Conservation (phyloP, 305 asterid genomes). For the Striga hermonthica region DNA sequence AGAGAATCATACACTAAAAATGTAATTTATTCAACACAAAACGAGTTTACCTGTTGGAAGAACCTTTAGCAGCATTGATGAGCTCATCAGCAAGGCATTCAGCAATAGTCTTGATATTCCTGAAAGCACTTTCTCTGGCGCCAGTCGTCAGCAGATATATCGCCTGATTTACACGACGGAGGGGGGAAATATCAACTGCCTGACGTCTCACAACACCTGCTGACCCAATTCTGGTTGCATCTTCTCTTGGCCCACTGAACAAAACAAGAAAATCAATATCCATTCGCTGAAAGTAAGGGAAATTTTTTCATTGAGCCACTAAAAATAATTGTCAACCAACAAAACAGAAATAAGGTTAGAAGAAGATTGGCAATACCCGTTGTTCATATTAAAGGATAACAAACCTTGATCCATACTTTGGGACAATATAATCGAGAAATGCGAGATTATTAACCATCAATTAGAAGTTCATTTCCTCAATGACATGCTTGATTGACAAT, state of each 20-base stretch:
- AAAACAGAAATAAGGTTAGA: not conserved
- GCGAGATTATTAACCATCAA: too few species aligned
- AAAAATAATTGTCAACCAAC: not conserved
- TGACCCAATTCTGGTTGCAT: not conserved
- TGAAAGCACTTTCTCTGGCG: not conserved
- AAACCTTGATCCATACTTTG: too few species aligned
- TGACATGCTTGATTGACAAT: too few species aligned
- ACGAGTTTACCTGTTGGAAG: not conserved
- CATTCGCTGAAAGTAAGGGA: too few species aligned
- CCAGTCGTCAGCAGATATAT: slow-evolving; percentile 6
- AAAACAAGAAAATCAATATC: too few species aligned
- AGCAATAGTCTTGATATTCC: slow-evolving; percentile 5
- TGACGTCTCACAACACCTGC: slow-evolving; percentile 7
- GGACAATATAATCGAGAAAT: too few species aligned
- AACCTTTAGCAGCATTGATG: slow-evolving; percentile 8
- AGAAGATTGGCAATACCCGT: too few species aligned
- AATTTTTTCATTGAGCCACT: too few species aligned
- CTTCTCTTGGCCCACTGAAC: not conserved
- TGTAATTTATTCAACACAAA: not conserved
- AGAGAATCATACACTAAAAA: too few species aligned
- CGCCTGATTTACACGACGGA: slow-evolving; percentile 3
- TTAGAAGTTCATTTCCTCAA: too few species aligned
- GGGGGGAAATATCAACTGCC: slow-evolving; percentile 6
- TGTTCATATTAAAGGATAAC: too few species aligned
- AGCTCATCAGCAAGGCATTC: slow-evolving; percentile 7